Base-by-base conservation (phyloP, 306 rosid genomes). In the Abrus pulchellus region DNA sequence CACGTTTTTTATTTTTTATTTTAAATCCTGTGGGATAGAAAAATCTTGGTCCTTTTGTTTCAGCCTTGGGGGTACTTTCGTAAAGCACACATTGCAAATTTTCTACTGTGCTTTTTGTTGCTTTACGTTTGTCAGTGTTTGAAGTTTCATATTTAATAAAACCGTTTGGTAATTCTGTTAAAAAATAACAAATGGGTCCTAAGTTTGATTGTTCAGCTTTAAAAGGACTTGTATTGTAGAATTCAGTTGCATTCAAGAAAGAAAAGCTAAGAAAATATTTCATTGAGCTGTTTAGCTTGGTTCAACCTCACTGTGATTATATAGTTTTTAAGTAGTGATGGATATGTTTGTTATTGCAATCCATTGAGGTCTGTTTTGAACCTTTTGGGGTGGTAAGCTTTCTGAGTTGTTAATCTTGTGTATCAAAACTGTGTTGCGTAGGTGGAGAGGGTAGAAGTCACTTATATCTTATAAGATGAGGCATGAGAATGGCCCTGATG, bases 401-500 rank as follows among this genome's bases (percentile, higher is more conserved):
- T 63, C 11, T 56, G 33, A 79, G 68, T 44, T 54, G 30, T 79
- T 45, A 14, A 69, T 68, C 49, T 53, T 6, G 5, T 45, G 13
- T 7, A 20, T 60, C 10, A 29, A 9, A 34, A 78, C 74, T 36
- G 20, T 54, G 71, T 63, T 48, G 14, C 77, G 59, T 67, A 81
- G 86, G 64, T 62, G 67, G 53, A 72, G n/a, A 65, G 64, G 43
- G 28, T 6, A 72, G 57, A 36, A 56, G 66, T 38, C 11, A 36
- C 43, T 49, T 64, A 34, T 30, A 14, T 66, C 75, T 59, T 69
- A 77, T 38, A 89, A 89, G 96, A 43, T 67, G 53, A 87, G 45
- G 29, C 53, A 5, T 45, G 89, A 81, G 82, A 87, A 68, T 78
- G 88, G 80, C 1, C 7, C 45, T 32, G 52, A 48, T 2, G 80